Evolutionary conservation across 1,139 yeast genomes (phyloP), one percentile per base, ranked within the genome.

Genomic region (Candida frijolesensis): DNA sequence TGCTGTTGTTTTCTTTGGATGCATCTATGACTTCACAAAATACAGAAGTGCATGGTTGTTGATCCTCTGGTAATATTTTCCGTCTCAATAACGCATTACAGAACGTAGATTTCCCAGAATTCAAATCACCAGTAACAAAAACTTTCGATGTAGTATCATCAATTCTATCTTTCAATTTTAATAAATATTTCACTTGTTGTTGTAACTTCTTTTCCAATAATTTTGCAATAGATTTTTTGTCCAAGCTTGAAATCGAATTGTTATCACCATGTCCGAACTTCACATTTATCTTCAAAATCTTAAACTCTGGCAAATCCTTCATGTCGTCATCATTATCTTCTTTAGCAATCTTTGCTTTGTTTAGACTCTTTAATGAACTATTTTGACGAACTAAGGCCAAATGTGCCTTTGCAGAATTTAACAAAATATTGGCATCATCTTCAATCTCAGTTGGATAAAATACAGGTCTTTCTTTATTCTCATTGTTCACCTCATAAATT

Each of bases 11-110:
- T 49, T 85, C 91, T 42, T 82, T 76, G 2, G 69, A 61, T 10
- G 94, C 90, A 65, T 94, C 97, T 18, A 89, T 75, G 2, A 95
- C 95, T 68, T 95, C 99, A 66, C 97, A 92, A 63, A 95, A 95
- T 1, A 95, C 97, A 51, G 90, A 86, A 0, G 99, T 95, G 61
- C 98, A 92, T 1, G 99, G 99, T 62, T 95, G 96, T 64, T 95
- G 99, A 67, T 95, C 99, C 60, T 89, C 96, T 0, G 99, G 99
- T 46, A 94, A 73, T 1, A 95, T 70, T 49, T 83, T 82, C 54
- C 96, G 79, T 57, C 95, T 78, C 55, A 95, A 72, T 45, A 95
- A 72, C 0, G 97, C 95, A 64, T 95, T 95, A 68, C 99, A 95
- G 60, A 95, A 90, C 0, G 97, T 89, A 1, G 97, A 90, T 64